Evolutionary conservation across 2,329 filamentous ascomycete genomes (phyloP).

Genomic region (Alternaria arborescens): DNA sequence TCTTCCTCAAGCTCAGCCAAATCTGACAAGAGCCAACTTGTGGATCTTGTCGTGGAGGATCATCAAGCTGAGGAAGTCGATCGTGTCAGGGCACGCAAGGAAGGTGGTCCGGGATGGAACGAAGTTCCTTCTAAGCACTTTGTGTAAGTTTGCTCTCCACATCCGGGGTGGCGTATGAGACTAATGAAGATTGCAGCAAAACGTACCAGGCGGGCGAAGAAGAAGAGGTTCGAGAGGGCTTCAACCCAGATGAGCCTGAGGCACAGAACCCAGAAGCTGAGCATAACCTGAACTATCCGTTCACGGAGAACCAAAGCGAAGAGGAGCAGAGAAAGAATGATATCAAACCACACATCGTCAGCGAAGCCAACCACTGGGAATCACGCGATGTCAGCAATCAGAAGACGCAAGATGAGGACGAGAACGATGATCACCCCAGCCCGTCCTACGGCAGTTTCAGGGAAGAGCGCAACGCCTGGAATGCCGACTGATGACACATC

Average conservation of each 20-base stretch:
- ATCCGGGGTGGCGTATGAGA: neutral
- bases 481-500: constrained; percentile 27
- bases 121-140: constrained; percentile 63
- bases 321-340: constrained; percentile 47
- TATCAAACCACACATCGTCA: constrained; percentile 49
- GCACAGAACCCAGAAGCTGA: constrained; percentile 53
- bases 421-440: constrained; percentile 32
- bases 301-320: constrained; percentile 49
- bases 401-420: constrained; percentile 21
- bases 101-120: constrained; percentile 69
- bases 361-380: constrained; percentile 58
- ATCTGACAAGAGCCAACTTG: constrained; percentile 69
- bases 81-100: constrained; percentile 68
- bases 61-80: constrained; percentile 68
- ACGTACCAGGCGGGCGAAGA: constrained; percentile 58
- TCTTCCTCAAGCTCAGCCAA: constrained; percentile 57
- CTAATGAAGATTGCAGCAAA: constrained; percentile 46
- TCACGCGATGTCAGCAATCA: constrained; percentile 40
- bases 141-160: constrained; percentile 55
- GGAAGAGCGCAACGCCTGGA: constrained; percentile 55
- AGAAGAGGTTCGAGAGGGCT: constrained; percentile 64
- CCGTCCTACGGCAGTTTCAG: constrained; percentile 55
- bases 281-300: constrained; percentile 57
- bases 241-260: constrained; percentile 59
- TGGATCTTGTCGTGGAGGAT: constrained; percentile 73